A percentile compares a stretch with the other conserved stretches of the same genome.
Conservation (phyloP, 495 filamentous ascomycete genomes). For the Aspergillus saccharolyticus region DNA sequence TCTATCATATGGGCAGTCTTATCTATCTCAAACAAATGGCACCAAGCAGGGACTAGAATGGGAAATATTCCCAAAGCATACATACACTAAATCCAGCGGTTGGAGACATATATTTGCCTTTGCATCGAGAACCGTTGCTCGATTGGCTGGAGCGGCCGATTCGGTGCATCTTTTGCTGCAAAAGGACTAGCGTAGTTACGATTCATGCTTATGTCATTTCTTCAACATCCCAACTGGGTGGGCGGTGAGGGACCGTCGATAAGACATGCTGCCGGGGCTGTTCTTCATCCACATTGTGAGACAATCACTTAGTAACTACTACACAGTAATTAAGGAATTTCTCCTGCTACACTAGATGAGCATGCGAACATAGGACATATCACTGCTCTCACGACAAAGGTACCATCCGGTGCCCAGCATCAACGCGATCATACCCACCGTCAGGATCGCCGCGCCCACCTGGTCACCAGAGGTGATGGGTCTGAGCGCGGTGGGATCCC, state of each 20-base stretch:
- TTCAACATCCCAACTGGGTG: background rate
- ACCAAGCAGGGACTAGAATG: too few relatives aligned
- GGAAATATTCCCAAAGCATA: too few relatives aligned
- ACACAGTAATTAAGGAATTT: too few relatives aligned
- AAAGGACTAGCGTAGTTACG: background rate
- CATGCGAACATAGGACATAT: too few relatives aligned
- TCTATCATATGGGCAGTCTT: too few relatives aligned
- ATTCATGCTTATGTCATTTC: background rate
- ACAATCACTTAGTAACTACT: too few relatives aligned
- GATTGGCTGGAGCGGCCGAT: background rate
- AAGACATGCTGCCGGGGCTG: background rate
- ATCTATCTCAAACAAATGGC: too few relatives aligned
- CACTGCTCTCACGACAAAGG: too few relatives aligned
- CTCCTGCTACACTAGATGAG: too few relatives aligned
- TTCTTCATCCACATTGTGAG: too few relatives aligned
- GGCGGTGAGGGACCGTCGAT: background rate
- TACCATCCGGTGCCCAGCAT: background rate
- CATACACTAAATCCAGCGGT: too few relatives aligned
- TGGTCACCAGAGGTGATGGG: slow-evolving; percentile 47
- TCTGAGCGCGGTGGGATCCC: slow-evolving; percentile 10
- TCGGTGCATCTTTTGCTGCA: background rate
- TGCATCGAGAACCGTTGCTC: too few relatives aligned
- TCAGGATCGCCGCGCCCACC: slow-evolving; percentile 58
- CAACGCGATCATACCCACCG: slow-evolving; percentile 35
- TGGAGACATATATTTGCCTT: background rate